Evolutionary conservation across 208 protist genomes (phyloP).

Genomic region (Trichomonas tenax): DNA sequence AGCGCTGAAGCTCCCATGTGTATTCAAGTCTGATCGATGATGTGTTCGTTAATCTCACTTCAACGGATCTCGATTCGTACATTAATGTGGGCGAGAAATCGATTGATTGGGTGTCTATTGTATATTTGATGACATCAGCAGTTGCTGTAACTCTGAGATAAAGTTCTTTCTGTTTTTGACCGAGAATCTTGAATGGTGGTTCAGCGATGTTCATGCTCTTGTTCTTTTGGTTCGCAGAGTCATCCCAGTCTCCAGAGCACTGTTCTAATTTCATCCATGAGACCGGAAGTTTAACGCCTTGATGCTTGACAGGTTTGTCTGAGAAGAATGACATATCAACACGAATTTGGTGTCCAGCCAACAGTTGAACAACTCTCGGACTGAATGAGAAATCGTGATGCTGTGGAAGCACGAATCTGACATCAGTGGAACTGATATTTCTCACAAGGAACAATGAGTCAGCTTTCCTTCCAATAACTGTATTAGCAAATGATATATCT

Average conservation of each 20-base stretch:
- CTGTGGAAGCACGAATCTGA: not conserved
- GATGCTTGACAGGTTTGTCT: conserved; percentile 11
- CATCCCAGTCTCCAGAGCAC: not conserved
- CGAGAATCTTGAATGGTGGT: conserved; percentile 21
- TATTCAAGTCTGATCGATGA: conserved; percentile 57
- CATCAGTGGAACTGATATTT: not conserved
- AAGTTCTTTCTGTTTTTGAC: not conserved
- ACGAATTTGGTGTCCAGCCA: conserved; percentile 31
- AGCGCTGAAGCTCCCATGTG: conserved; percentile 35
- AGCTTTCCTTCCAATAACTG: not conserved
- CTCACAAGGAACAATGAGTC: not conserved
- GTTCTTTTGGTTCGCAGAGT: not conserved
- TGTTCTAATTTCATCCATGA: conserved; percentile 12
- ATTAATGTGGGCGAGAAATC: conserved; percentile 70
- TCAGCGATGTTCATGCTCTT: not conserved
- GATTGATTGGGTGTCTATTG: conserved; percentile 41
- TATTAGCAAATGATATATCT: not conserved
- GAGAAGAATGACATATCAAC: conserved; percentile 36
- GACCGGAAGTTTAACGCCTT: not conserved
- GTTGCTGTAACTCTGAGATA: conserved; percentile 23
- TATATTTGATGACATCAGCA: conserved; percentile 30
- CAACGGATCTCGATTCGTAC: conserved; percentile 61
- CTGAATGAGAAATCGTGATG: conserved; percentile 39
- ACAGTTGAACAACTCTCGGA: conserved; percentile 47
- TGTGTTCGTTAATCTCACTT: conserved; percentile 64